Base-by-base conservation (phyloP, 2,329 filamentous ascomycete genomes). In the Zalaria obscura region DNA sequence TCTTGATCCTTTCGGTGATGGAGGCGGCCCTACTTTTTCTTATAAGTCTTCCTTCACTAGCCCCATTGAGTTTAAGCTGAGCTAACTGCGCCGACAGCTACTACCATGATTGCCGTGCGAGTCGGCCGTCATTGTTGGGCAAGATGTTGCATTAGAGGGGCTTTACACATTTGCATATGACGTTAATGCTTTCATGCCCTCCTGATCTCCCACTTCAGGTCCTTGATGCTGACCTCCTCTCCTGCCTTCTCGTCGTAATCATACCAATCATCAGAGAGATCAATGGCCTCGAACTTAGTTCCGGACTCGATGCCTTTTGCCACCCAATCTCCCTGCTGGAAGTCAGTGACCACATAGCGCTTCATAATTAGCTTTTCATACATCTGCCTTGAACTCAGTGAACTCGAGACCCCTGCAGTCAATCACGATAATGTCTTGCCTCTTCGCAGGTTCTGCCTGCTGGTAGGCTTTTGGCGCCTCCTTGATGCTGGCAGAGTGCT, bases 341-440 rank as follows among this genome's bases (percentile, higher is more conserved):
- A 27, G 25, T 48, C 37, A 50, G 43, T 35, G 41, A 35, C 27
- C 6, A 9, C 7, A 25, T 35, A 4, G 8, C 31, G n/a, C 31
- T 33, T 33, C 6, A 26, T 8, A 18, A 10, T 5, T 10, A 29
- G 11, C 11, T 36, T 34, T 10, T 45, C 69, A 52, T 66, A 91
- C 87, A 66, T 96, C 91, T 31, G 91, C 73, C 54, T 82, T 85
- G 62, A 96, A 98, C 39, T 91, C 83, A 0, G 75, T 76, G 52
- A 98, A 95, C 52, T 98, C 91, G 2, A 96, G 69, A 2, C 91
- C 91, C 48, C 91, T 79, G 60, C 89, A 96, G 65, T 98, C 91
- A 50, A 98, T 83, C 52, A 89, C 83, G 43, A 98, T 71, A 44
- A 98, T 75, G 52, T 84, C 87, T 57, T 83, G 78, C 27, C 70